A percentile compares a stretch with the other conserved stretches of the same genome.
These are phyloP conservation scores for Penstemon eatonii DNA, from an alignment of 257 asterid species.

Conservation along the genomic window DNA sequence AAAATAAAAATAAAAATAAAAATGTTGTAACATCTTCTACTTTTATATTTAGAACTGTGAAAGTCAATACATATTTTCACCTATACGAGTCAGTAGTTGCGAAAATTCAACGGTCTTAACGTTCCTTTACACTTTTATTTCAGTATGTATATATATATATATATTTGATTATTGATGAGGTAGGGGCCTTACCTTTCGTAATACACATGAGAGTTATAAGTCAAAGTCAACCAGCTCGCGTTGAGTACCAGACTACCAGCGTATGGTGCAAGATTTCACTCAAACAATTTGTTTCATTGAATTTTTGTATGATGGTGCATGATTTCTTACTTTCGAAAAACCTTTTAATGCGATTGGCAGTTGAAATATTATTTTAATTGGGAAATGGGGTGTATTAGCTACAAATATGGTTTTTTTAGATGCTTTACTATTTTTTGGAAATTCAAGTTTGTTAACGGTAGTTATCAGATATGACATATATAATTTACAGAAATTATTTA, in stretches of 20 bases:
- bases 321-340: not conserved
- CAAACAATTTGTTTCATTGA: not conserved
- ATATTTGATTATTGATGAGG: not conserved
- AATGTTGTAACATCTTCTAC: not conserved
- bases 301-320: not conserved
- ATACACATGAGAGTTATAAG: not conserved
- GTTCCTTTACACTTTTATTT: slow-evolving; percentile 3
- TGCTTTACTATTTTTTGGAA: too few relatives aligned
- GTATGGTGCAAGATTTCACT: not conserved
- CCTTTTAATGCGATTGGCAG: too few relatives aligned
- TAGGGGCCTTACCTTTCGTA: not conserved
- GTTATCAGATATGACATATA: too few relatives aligned
- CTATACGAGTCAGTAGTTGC: slow-evolving; percentile 2
- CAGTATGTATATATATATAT: not conserved
- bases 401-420: too few relatives aligned
- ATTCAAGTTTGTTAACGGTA: too few relatives aligned
- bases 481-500: too few relatives aligned
- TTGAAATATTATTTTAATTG: too few relatives aligned
- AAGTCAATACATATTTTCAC: slow-evolving; percentile 33
- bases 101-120: slow-evolving; percentile 19
- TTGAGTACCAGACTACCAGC: not conserved
- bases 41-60: not conserved
- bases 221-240: slow-evolving; percentile 1
- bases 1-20: not conserved
- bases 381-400: too few relatives aligned